Evolutionary conservation across 192 early-diverging fungal genomes (phyloP), one percentile per base, ranked within the genome.

Genomic region (Coemansia sp.): DNA sequence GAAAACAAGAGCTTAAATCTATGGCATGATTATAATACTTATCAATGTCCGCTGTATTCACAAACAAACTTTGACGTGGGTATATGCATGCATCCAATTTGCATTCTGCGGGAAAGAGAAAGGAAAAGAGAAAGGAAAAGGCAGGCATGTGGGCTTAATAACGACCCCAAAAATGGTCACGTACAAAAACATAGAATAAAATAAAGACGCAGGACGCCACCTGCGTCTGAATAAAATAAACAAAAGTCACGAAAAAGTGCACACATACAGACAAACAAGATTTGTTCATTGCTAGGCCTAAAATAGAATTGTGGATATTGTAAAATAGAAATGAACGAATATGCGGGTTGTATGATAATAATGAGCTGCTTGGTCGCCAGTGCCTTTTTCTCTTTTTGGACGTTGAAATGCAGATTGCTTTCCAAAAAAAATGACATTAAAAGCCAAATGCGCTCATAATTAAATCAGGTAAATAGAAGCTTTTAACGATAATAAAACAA

Each of bases 181-280:
- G 17, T 17, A 53, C 51, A 8, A 41, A 48, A 48, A 48, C 17
- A 48, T 15, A 41, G 1, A 41, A 41, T 41, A 48, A 48, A 48
- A 48, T 12, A 48, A 56, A 56, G 15, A 56, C 28, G 54, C 54
- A 56, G 54, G 54, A 56, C 54, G 54, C 54, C 54, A 56, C 54
- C 54, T 56, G 54, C 54, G 54, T 56, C 18, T 22, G 22, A 28
- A 56, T 8, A 56, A 22, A 56, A 56, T 34, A 56, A 41, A 41
- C 5, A 48, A 48, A 48, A 48, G 45, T 48, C 45, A 48, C 45
- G 22, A 22, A 56, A 34, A 56, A 28, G 15, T 4, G 12, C 17
- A 15, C 45, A 48, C 45, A 48, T 4, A 48, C 45, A 48, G 45
- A 48, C 45, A 48, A 48, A 48, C 45, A 48, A 48, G 45, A 48